Base-by-base conservation (phyloP, 768 basidiomycete species). In the Collybiopsis confluens region DNA sequence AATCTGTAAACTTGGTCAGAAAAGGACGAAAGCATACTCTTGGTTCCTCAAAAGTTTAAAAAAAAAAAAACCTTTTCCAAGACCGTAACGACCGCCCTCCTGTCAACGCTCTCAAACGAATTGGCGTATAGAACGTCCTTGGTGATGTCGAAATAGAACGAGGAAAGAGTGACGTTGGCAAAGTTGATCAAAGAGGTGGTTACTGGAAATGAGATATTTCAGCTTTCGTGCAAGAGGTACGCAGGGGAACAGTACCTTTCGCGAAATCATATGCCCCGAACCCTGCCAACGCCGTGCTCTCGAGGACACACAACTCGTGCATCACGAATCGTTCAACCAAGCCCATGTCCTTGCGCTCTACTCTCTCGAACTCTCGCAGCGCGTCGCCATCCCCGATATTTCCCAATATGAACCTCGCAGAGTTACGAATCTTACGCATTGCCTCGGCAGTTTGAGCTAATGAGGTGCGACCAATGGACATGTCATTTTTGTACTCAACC, bases 111-210 rank as follows among this genome's bases (percentile, higher is more conserved):
- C 20, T 74, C 60, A 2, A 69, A 52, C 8, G 70, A 64, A 60
- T 90, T 78, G 30, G 91, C 90, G 63, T 99, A 98, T 9, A 99
- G 70, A 42, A 79, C 78, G 66, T 98, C 96, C 66, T 97, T 97
- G 30, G 84, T 90, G 45, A 90, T 84, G 62, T 95, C 93, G 58
- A 98, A 91, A 68, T 98, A 98, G 28, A 96, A 71, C 0, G 92
- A 86, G 0, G 96, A 98, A 20, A 98, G 76, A 0, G 88, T 90
- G 55, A 84, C 77, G 61, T 92, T 92, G 26, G 85, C 80, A 58
- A 97, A 98, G 58, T 86, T 81, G 36, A 78, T 80, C 11, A 96
- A 67, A 8, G 88, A 73, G 51, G 75, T 82, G 59, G 90, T 77
- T 35, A 91, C 92, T 96, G 56, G 36, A 56, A 30, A 35, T 15